Evolutionary conservation across 1,284 basidiomycete genomes (phyloP), one percentile per base, ranked within the genome.

Genomic region (Cryptococcus deneoformans): DNA sequence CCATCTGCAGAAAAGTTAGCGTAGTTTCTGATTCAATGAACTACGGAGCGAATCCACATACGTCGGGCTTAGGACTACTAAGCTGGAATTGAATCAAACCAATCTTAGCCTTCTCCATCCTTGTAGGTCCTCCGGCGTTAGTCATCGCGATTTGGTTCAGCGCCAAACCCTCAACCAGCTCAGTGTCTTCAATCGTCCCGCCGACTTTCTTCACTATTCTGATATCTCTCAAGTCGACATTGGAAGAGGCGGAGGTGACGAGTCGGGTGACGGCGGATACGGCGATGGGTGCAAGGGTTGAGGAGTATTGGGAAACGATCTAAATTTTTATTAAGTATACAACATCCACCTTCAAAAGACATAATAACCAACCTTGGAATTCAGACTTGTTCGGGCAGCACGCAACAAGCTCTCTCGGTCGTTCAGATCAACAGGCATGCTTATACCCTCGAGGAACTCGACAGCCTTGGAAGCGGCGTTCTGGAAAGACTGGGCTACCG

Each of bases 261-360:
- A 97, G 84, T 57, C 92, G 88, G 36, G 88, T 91, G 46, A 99
- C 96, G n/a, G 95, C 93, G 57, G 87, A 84, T 24, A 99, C 96
- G 39, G 96, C 96, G 66, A 99, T 99, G 46, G 96, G 96, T 11
- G 96, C 92, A 56, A 99, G 85, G 42, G 91, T 92, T 9, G 93
- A 91, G 4, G 96, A 99, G 79, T 98, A 99, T 84, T 99, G 96
- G 16, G 95, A 98, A 48, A 99, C 96, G 68, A 99, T 97, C 92
- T 95, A 61, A 12, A 50, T 37, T 20, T 14, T 39, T 52, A 24
- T 50, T 39, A 1, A 44, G 47, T 11, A 38, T 20, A 11, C 20
- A 50, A 10, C 46, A 36, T 20, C 6, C 14, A 29, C 38, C 39
- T 50, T n/a, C 2, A 20, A 44, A 11, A 40, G 29, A 29, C 29